These are phyloP conservation scores for Penicillium sp. DNA, from an alignment of 2,329 filamentous ascomycete genomes.

Conservation along the genomic window DNA sequence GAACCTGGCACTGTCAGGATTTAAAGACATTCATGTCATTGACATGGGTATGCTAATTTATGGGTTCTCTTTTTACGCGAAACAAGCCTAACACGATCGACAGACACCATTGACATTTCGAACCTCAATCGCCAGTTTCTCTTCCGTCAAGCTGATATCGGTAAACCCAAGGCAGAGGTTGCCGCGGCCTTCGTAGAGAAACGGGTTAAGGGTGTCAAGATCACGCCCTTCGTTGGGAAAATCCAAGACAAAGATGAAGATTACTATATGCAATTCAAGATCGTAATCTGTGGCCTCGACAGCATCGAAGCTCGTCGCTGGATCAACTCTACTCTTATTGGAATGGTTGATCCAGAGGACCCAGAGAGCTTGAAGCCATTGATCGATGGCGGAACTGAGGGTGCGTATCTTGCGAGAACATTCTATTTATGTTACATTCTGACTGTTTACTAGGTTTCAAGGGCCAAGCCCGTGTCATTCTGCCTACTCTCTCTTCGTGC, in stretches of 20 bases:
- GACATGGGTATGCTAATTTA: slow-evolving; percentile 77
- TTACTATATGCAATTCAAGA: slow-evolving; percentile 96
- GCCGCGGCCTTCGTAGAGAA: slow-evolving; percentile 90
- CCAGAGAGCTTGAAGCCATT: slow-evolving; percentile 88
- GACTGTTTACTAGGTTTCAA: slow-evolving; percentile 72
- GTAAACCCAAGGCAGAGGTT: slow-evolving; percentile 90
- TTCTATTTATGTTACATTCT: neutral
- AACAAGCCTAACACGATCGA: slow-evolving; percentile 9
- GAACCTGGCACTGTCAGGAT: slow-evolving; percentile 91
- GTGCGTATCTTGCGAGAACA: slow-evolving; percentile 37
- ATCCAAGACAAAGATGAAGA: slow-evolving; percentile 97
- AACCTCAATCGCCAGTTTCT: slow-evolving; percentile 98
- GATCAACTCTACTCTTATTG: slow-evolving; percentile 94
- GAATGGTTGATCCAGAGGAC: slow-evolving; percentile 83
- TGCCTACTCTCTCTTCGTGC: slow-evolving; percentile 91
- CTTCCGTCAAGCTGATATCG: slow-evolving; percentile 89
- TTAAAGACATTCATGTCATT: slow-evolving; percentile 97
- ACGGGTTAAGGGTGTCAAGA: slow-evolving; percentile 85
- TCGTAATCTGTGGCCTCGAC: slow-evolving; percentile 92
- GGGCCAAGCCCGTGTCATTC: slow-evolving; percentile 88
- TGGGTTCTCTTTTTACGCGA: neutral
- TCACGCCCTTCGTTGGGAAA: slow-evolving; percentile 89
- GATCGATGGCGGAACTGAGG: slow-evolving; percentile 95
- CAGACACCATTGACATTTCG: slow-evolving; percentile 97
- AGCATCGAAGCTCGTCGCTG: slow-evolving; percentile 97